Evolutionary conservation across 495 filamentous ascomycete species (phyloP), one percentile per base, ranked within the genome.

Genomic region (Aspergillus taichungensis): DNA sequence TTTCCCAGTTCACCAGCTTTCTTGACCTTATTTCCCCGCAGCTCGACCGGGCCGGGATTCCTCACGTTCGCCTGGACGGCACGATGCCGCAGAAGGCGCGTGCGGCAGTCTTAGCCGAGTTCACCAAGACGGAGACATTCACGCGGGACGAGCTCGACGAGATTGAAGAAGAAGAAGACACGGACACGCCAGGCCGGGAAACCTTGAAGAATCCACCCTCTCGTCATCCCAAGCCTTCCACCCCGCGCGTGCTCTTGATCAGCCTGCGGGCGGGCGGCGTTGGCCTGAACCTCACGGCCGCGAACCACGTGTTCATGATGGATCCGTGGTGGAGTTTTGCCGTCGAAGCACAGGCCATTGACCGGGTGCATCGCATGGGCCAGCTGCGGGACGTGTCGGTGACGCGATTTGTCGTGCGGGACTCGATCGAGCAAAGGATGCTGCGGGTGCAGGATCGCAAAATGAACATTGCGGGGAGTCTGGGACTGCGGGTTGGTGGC

Each of bases 271-370:
- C 94, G 3, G 92, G 92, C 13, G 92, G 92, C 28, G 92, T 98
- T 3, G 92, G 92, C 0, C 70, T 98, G 32, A 98, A 98, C 56
- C 71, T 99, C 35, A 96, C 90, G 4, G 77, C 78, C 42, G 92
- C 92, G 11, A 86, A 81, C 51, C 71, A 85, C 42, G 94, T 97
- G 8, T 96, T 83, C 61, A 88, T 99, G 84, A 95, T 96, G 91
- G 94, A 99, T 64, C 91, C 94, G 0, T 99, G 94, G 94, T 99
- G 94, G 94, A 92, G 87, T 51, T 96, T 87, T 61, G 90, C 94
- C 3, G 80, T 97, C 18, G 94, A 99, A 63, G 88, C 89, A 8
- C 94, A 99, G 61, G 94, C 94, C 18, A 95, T 99, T 52, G 94
- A 99, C 68, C 84, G 94, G 4, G 89, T 99, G n/a, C 94, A 99